These are phyloP conservation scores for Deinandra increscens DNA, from an alignment of 129 eudicot species.

Conservation along the genomic window DNA sequence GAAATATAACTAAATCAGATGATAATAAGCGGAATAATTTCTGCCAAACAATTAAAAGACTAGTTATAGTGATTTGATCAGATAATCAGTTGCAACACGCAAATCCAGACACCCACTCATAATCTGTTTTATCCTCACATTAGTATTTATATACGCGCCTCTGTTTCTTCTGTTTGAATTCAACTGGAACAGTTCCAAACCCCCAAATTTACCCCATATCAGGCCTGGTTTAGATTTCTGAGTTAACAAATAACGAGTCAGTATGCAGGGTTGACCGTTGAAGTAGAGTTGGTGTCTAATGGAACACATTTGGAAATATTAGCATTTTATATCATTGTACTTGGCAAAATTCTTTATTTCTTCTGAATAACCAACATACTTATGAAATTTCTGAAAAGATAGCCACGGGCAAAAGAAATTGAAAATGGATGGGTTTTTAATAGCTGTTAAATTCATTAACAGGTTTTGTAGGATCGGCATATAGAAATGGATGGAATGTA, in stretches of 20 bases:
- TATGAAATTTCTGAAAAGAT: not conserved
- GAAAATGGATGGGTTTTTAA: not conserved
- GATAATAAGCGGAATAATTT: not conserved
- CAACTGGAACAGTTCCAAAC: not conserved
- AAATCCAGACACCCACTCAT: not conserved
- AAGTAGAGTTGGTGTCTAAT: slow-evolving; percentile 10
- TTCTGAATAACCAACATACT: not conserved
- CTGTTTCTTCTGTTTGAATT: not conserved
- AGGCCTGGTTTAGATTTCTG: not conserved
- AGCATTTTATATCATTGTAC: not conserved
- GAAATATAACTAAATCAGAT: not conserved
- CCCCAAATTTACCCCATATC: not conserved
- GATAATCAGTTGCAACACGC: not conserved
- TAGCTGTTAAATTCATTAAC: not conserved
- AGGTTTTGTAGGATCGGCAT: not conserved
- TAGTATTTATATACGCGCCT: not conserved
- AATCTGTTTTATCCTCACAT: not conserved
- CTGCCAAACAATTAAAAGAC: not conserved
- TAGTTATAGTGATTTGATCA: not conserved
- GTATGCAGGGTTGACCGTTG: not conserved
- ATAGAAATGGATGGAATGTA: not conserved
- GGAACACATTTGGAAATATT: not conserved
- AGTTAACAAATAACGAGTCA: not conserved
- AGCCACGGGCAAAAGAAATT: not conserved
- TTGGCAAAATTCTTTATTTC: not conserved